Evolutionary conservation across 257 asterid genomes (phyloP), one percentile per base, ranked within the genome.

Genomic region (Penstemon barbatus): DNA sequence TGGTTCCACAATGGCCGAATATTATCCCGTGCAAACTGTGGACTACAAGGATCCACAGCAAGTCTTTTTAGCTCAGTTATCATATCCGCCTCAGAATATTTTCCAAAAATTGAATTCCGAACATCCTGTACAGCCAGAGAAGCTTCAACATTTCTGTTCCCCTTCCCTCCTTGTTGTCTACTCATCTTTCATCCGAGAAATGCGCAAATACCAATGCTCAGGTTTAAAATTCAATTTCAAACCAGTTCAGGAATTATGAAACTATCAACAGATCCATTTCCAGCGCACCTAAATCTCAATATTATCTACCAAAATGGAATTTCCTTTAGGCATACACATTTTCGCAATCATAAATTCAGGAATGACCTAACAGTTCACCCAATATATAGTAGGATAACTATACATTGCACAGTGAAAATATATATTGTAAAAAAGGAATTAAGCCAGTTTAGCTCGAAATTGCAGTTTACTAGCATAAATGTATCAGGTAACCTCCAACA

Each of bases 1-100:
- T 85, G 95, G 72, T 78, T 74, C 80, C 77, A 74, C 77, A 90
- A 71, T 15, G 87, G 84, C 64, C 40, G 82, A 71, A 78, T 68
- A 57, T 79, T 81, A 61, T 76, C 68, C 57, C 2, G 61, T 8
- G 81, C 69, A 65, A 64, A 71, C 49, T 81, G 77, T 4, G 78
- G 78, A 69, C 71, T 63, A 70, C 85, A 79, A 67, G 95, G 97
- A 78, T 86, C 85, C 63, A 79, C 4, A 51, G 97, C 92, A 42
- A 90, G 77, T 66, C 25, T 70, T 78, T 83, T 88, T 64, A 90
- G 76, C 79, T 64, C 75, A 76, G 81, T 63, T 52, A 90, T 61
- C 89, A 86, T 57, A 74, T 84, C 89, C 40, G 74, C 82, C 55
- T 80, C 84, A 19, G 92, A 77, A 65, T 75, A 79, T 73, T 70